Evolutionary conservation across 257 asterid species (phyloP), one percentile per base, ranked within the genome.

Genomic region (Phtheirospermum japonicum): DNA sequence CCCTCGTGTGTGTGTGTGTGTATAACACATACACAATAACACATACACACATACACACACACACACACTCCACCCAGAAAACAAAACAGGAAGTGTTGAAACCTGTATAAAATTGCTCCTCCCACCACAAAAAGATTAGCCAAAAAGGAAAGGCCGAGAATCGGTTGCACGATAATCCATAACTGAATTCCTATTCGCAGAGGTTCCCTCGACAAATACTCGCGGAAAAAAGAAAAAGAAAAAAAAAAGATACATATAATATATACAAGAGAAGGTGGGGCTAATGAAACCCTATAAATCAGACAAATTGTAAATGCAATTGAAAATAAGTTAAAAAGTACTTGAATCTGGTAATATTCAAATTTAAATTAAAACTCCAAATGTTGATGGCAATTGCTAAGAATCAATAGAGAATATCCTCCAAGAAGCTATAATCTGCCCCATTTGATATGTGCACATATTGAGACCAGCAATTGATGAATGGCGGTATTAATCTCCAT

Each of bases 321-420:
- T 46, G 53, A 46, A n/a, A 46, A 6, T 36, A 46, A 46, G 18
- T 48, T n/a, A 5, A 55, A 49, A 48, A 64, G 46, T 13, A 72
- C 46, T 57, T 54, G 13, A 45, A 66, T 52, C 31, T 55, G 73
- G 66, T 50, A 30, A 16, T 53, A 31, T 54, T 56, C 48, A 39
- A 46, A 19, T 51, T 11, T 19, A 36, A 64, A 52, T 34, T 30
- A 19, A 50, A 64, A 23, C 51, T 23, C 46, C 36, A 63, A 54
- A 48, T 55, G 34, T 42, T 43, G 31, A 54, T 16, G 46, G 49
- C 64, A 19, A 40, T 36, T 48, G 18, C 52, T 39, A 17, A 28
- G 37, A 19, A 67, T 26, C 30, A 26, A 31, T 23, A 55, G 13
- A 46, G 43, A 36, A 45, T 52, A 20, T 61, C 63, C 49, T 45